Evolutionary conservation across 106 monocot genomes (phyloP), one percentile per base, ranked within the genome.

Genomic region (Posidonia australis): DNA sequence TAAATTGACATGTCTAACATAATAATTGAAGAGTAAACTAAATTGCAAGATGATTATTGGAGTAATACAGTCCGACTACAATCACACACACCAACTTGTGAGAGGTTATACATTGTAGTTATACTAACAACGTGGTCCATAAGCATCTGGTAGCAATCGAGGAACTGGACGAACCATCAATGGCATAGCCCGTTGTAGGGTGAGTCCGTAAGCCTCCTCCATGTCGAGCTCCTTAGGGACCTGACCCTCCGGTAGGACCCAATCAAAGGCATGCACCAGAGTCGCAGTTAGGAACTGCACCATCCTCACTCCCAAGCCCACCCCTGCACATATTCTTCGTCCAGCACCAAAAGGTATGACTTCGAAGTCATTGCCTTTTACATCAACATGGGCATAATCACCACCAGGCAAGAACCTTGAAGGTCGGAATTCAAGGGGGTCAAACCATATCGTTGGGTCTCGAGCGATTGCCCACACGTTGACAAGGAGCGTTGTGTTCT

Each of bases 181-280:
- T 16, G 57, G 76, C 21, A 36, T 60, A 2, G 63, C 60, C 52
- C 79, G 22, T 9, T 74, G 79, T 16, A 70, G 29, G 9, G 70
- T 70, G 7, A 79, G 70, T 18, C 79, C 79, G 44, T 48, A 79
- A 10, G 74, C 63, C 52, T 79, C 79, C 19, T 74, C 74, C 79
- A 79, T 79, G 65, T 41, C 44, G 43, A 79, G 79, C 52, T 70
- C 70, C 70, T 75, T 66, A 2, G 65, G 27, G 0, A 13, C 0
- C 65, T 43, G 41, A 10, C 66, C 70, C 11, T 31, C 70, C 31
- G 74, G 62, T 42, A 79, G 30, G 7, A n/a, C 45, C 79, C 74
- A 79, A 7, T 74, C 61, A 20, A 74, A 79, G 5, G 64, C 63
- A 21, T 79, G 79, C 6, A 70, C 60, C 21, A 79, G 60, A 9